These are phyloP conservation scores for Dothiorella sarmentorum DNA, from an alignment of 2,329 filamentous ascomycete genomes.

Conservation along the genomic window DNA sequence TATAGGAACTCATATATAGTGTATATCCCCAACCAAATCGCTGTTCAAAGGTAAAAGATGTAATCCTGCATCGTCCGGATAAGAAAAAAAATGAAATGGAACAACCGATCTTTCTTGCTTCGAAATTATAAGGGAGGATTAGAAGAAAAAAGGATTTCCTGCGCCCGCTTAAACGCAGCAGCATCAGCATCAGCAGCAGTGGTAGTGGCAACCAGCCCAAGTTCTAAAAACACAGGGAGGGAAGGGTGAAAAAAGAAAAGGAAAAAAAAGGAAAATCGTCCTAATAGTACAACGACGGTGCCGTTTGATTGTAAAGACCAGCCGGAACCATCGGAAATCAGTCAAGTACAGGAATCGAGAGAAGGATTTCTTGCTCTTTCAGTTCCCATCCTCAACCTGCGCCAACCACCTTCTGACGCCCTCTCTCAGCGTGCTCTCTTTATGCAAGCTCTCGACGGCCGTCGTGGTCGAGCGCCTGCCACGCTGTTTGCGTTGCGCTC, in stretches of 20 bases:
- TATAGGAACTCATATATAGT: background rate
- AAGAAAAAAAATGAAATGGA: background rate
- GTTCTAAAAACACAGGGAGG: background rate
- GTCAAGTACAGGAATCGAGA: too few relatives aligned
- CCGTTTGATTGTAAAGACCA: background rate
- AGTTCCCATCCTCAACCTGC: slow-evolving; percentile 39
- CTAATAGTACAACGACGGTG: slow-evolving; percentile 7
- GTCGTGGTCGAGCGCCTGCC: background rate
- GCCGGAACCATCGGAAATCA: too few relatives aligned
- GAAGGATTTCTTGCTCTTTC: background rate
- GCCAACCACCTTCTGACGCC: slow-evolving; percentile 52
- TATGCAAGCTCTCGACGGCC: background rate
- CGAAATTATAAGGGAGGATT: background rate
- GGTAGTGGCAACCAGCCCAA: background rate
- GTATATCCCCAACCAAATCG: too few relatives aligned
- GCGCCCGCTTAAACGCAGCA: slow-evolving; percentile 11
- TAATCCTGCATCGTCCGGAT: background rate
- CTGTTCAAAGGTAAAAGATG: too few relatives aligned
- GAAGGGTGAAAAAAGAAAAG: background rate
- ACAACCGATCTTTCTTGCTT: background rate
- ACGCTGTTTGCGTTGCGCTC: background rate
- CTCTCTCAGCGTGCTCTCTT: slow-evolving; percentile 47
- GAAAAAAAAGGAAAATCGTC: background rate
- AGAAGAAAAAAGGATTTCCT: background rate
- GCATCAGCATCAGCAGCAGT: background rate